Percentiles rank a stretch among this genome's conserved stretches.
Conservation (phyloP, 192 early-diverging fungal genomes). For the Powellomyces hirtus region DNA sequence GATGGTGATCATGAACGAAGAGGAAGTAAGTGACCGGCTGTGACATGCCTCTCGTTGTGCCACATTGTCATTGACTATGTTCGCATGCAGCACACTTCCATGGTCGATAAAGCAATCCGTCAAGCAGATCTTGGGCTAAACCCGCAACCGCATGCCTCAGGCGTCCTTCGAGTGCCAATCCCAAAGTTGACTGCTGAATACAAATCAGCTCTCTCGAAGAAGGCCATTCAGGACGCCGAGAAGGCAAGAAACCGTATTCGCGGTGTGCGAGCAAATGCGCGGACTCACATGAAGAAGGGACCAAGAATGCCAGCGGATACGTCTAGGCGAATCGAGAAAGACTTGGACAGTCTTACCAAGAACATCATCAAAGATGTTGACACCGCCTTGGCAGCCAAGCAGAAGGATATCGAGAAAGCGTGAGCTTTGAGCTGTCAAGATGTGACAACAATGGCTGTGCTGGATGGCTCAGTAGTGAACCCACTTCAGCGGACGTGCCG, state of each 20-base stretch:
- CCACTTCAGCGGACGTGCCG: too few species aligned
- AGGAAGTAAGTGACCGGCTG: conserved; percentile 59
- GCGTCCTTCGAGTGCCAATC: conserved; percentile 71
- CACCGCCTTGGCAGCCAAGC: conserved; percentile 63
- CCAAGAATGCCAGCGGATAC: conserved; percentile 57
- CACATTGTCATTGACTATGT: too few species aligned
- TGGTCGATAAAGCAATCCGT: conserved; percentile 76
- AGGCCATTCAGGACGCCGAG: conserved; percentile 60
- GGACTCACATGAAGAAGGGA: conserved; percentile 69
- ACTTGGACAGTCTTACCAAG: conserved; percentile 33
- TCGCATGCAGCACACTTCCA: conserved; percentile 40
- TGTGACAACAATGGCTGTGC: too few species aligned
- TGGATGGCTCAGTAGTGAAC: too few species aligned
- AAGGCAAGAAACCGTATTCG: conserved; percentile 67
- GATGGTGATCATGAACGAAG: conserved; percentile 72
- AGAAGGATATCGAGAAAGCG: conserved; percentile 60
- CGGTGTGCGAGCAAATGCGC: conserved; percentile 65
- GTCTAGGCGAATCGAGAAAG: conserved; percentile 55
- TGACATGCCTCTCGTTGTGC: too few species aligned
- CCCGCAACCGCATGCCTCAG: conserved; percentile 66
- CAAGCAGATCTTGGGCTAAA: conserved; percentile 75
- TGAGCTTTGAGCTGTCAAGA: too few species aligned
- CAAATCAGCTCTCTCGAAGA: conserved; percentile 68
- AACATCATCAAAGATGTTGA: conserved; percentile 49
- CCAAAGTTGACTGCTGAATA: conserved; percentile 76